Evolutionary conservation across 2,329 filamentous ascomycete species (phyloP), one percentile per base, ranked within the genome.

Genomic region (Zopfia rhizophila): DNA sequence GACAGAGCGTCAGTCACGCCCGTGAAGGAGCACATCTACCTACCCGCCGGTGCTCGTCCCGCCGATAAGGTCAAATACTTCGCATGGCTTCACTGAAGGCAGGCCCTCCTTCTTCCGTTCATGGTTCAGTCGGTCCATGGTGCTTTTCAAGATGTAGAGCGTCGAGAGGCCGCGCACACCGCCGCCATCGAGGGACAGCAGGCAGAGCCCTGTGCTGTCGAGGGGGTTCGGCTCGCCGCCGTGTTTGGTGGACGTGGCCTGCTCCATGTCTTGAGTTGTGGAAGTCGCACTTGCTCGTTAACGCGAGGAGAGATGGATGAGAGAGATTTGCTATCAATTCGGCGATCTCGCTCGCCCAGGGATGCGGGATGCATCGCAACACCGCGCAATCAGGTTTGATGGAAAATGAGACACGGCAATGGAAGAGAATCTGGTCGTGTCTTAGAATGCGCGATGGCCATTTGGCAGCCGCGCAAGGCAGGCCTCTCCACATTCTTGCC

Each of bases 111-210:
- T 41, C 22, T 35, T 22, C 8, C 56, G 48, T 25, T 40, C 18
- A 23, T 48, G 10, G 36, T 51, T 51, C 14, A 55, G 36, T 43
- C 40, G 43, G 10, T 29, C 32, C 40, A 59, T 61, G 23, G 58
- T 13, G 27, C 36, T 24, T 27, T 56, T 50, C 11, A 59, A 19
- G 32, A 60, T 56, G 28, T 49, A 54, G 22, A 61, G 54, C 12
- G 53, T 42, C 24, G 48, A 59, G 12, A 61, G 51, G 12, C 56
- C 51, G 12, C 56, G 56, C 4, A 61, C 51, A 2, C 58, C 48
- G 25, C 58, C 58, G 38, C 58, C 54, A 43, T 61, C 51, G 17
- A 60, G 51, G 0, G 53, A 60, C 32, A 60, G 51, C 32, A 60
- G 48, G 38, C 55, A 53, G 27, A 56, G 45, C 5, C 52, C 49